Evolutionary conservation across 208 protist genomes (phyloP).

Genomic region (Sergeia podlipaevii): DNA sequence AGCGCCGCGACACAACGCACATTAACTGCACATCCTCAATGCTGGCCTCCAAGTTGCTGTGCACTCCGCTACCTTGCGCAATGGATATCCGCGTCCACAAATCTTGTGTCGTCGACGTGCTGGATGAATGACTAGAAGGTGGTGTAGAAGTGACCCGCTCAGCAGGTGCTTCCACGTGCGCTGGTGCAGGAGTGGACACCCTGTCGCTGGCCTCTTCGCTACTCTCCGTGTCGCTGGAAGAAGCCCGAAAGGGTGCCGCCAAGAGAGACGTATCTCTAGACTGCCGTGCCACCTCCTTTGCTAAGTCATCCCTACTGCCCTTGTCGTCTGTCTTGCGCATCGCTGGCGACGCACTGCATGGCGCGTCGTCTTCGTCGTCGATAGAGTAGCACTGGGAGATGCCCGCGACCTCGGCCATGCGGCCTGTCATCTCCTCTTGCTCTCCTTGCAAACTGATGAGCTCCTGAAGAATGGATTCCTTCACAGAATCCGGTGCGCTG

Average conservation of each 20-base stretch:
- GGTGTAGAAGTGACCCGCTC: no score
- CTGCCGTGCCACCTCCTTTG: constrained; percentile 26
- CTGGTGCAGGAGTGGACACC: no score
- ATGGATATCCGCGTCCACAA: no score
- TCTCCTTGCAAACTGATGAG: constrained; percentile 69
- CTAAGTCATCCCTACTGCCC: constrained; percentile 7
- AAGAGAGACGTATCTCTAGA: constrained; percentile 19
- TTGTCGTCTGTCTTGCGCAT: background rate
- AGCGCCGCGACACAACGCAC: no score
- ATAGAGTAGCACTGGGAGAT: background rate
- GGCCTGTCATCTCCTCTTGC: constrained; percentile 41
- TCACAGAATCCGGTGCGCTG: constrained; percentile 28
- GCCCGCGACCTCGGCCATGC: background rate
- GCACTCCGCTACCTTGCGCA: no score
- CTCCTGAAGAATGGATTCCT: constrained; percentile 71
- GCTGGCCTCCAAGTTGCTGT: no score
- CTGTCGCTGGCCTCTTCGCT: no score
- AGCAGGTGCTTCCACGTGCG: no score
- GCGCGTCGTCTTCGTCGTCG: background rate
- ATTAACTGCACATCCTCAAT: no score
- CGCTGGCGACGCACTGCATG: background rate
- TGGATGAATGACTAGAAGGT: no score
- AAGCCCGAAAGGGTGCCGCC: constrained; percentile 27
- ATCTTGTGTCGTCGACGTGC: no score
- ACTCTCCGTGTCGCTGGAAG: no score